Percentiles rank a stretch among this genome's conserved stretches.
phyloP scores from a whole-genome alignment of 2,329 filamentous ascomycete species.

The Aspergillus neoniger region DNA sequence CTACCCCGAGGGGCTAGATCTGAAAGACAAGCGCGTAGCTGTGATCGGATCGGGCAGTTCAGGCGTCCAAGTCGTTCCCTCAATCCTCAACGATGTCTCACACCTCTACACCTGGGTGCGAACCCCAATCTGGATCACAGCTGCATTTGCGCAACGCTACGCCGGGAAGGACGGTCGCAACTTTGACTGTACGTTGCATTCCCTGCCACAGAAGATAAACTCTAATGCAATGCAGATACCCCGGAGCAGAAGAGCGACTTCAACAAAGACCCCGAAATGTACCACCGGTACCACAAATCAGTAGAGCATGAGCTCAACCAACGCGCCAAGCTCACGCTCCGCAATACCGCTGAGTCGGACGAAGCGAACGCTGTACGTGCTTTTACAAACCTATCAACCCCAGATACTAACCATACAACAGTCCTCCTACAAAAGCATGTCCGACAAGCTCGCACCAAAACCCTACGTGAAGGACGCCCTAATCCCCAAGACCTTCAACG shows the following conservation, averaged over 20 bases:
- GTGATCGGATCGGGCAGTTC: slow-evolving; percentile 41
- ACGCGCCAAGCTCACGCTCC: slow-evolving; percentile 6
- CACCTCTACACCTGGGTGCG: slow-evolving; percentile 35
- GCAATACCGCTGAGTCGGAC: slow-evolving; percentile 13
- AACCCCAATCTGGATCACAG: slow-evolving; percentile 7
- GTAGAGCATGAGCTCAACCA: slow-evolving; percentile 12
- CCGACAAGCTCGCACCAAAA: slow-evolving; percentile 24
- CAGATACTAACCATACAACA: neutral
- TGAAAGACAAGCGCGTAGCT: slow-evolving; percentile 36
- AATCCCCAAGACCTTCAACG: slow-evolving; percentile 41
- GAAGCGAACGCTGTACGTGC: slow-evolving; percentile 11
- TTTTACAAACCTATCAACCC: neutral
- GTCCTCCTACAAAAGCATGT: slow-evolving; percentile 11
- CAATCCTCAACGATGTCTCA: slow-evolving; percentile 23
- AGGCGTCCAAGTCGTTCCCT: slow-evolving; percentile 43
- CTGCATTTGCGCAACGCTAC: slow-evolving; percentile 8
- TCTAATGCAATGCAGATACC: neutral
- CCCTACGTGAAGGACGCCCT: slow-evolving; percentile 36
- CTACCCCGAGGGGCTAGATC: slow-evolving; percentile 41
- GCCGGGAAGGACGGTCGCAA: slow-evolving; percentile 6
- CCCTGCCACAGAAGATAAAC: neutral
- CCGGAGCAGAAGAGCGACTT: slow-evolving; percentile 10
- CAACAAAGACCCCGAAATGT: slow-evolving; percentile 3
- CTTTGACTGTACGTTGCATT: slow-evolving; percentile 2
- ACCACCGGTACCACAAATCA: slow-evolving; percentile 13